Base-by-base conservation (phyloP, 179 eudicot species). In the Monotropa hypopitys region DNA sequence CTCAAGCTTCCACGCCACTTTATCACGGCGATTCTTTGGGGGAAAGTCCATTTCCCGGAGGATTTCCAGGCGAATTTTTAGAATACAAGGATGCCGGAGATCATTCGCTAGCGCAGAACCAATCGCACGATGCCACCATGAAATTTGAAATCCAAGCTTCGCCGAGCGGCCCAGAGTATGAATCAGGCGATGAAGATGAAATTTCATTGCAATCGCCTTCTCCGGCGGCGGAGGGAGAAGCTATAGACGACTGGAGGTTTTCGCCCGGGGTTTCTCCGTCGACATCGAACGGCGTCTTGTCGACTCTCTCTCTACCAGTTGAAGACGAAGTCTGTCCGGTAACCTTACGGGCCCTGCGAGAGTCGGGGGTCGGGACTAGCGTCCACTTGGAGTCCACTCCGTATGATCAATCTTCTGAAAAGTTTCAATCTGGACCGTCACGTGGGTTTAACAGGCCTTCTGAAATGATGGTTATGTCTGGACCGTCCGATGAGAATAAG, bases 261-360 rank as follows among this genome's bases (percentile, higher is more conserved):
- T 28, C 43, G 51, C 70, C 42, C n/a, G 70, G 18, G 43, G 54
- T 42, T 43, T 43, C 70, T 16, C 77, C 77, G 1, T 70, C 18
- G 5, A 42, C 26, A 5, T 43, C 56, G 4, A 9, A 63, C 77
- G 70, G 33, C 70, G 79, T 35, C 68, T 46, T 70, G 21, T 75
- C 56, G 42, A 26, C 56, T 18, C n/a, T 61, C 30, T 67, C 77
- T 2, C 38, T 8, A 3, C 26, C 51, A 28, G 54, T 76, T 15
- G 80, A 79, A 76, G 80, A 73, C 20, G 63, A 53, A 30, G 80
- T 75, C 15, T 82, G 85, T 47, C 80, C 80, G 35, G 40, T 11
- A 4, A 20, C 46, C 11, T 16, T 43, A 15, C 40, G 43, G 30
- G 18, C 7, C 0, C 35, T 15, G 21, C 8, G 45, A 20, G 75